phyloP scores from a whole-genome alignment of 2,329 filamentous ascomycete species.

The Aureobasidium musti region DNA sequence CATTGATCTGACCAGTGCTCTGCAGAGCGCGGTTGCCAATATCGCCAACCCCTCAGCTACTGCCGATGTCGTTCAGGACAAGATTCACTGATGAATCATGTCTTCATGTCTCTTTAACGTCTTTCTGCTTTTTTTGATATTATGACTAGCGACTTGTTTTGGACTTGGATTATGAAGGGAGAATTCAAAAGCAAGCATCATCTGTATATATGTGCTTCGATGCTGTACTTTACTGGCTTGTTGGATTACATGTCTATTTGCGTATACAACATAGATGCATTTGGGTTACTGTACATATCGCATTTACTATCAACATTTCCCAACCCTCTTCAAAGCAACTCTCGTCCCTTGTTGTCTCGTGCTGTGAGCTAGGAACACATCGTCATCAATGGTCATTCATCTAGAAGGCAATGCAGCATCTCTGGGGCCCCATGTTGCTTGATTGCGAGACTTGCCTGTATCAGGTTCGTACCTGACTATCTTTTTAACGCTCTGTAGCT shows the following conservation, averaged over 20 bases:
- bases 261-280: neutral
- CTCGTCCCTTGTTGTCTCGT: neutral
- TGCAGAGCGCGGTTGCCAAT: conserved; percentile 84
- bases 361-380: neutral
- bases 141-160: conserved; percentile 9
- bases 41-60: conserved; percentile 42
- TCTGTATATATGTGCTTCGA: conserved; percentile 20
- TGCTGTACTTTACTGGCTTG: neutral
- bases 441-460: neutral
- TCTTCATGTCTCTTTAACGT: neutral
- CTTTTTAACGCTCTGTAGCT: neutral
- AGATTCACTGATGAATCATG: neutral
- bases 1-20: conserved; percentile 82
- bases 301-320: neutral
- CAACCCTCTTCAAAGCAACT: neutral
- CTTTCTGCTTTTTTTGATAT: neutral
- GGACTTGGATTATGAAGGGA: neutral
- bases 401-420: neutral
- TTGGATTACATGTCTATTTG: too few species aligned
- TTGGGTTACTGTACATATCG: conserved; percentile 1
- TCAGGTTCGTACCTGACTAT: conserved; percentile 1
- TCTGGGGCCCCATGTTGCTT: conserved; percentile 15
- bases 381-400: neutral
- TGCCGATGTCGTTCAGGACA: conserved; percentile 24
- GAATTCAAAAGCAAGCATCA: conserved; percentile 15